Evolutionary conservation across 371 early-diverging fungal genomes (phyloP), one percentile per base, ranked within the genome.

Genomic region (Mortierella sp.): DNA sequence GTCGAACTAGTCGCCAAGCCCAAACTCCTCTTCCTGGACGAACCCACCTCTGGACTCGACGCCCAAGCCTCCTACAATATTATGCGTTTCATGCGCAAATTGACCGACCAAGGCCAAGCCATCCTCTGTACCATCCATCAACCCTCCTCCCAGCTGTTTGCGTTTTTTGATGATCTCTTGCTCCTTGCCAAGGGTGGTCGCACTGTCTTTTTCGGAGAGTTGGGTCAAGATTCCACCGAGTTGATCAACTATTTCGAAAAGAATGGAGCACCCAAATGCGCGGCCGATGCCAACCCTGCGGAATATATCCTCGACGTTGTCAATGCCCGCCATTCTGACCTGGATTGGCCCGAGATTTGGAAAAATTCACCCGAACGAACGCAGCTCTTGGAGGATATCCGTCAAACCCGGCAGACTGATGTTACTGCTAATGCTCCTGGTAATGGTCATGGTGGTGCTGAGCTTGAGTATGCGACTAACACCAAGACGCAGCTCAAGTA

Each of bases 81-180:
- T 80, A 89, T 96, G 70, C 89, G 92, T 38, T 90, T 95, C 80
- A 91, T 96, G 77, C 93, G 93, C 83, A 93, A 94, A 58, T 89
- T 96, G 72, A 92, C 96, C 45, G 92, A 91, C 70, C 91, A 91
- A 44, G 94, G 95, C 42, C 92, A 92, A 88, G 92, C 94, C 19
- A 89, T 94, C 28, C 87, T 94, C 28, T 95, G 95, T 89, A 95
- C 97, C 9, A 96, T 97, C 75, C 97, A 97, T 89, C 97, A 96
- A 83, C 97, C 97, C 52, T 94, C 95, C 3, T 92, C 95, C 28
- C 89, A 94, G 76, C 91, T 97, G 38, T 96, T 96, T 87, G 94
- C 94, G 80, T 91, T 94, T 80, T 97, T 96, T 88, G 96, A 97
- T 81, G 91, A 94, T 42, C 84, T 97, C 58, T 84, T 96, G n/a